Evolutionary conservation across 306 rosid species (phyloP), one percentile per base, ranked within the genome.

Genomic region (Cercis canadensis): DNA sequence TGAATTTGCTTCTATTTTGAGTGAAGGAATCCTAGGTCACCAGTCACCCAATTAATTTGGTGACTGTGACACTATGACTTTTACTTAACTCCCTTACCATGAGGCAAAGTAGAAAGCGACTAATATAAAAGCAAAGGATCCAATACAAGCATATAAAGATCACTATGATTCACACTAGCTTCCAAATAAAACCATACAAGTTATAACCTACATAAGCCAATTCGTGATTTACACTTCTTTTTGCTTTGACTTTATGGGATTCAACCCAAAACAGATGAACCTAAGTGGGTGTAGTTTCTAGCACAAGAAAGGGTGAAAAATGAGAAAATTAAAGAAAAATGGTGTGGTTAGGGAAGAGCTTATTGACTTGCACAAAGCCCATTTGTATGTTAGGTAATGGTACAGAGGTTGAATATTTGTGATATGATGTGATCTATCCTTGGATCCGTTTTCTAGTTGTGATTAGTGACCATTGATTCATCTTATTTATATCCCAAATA

Each of bases 1-100:
- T 76, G 32, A 65, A 69, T 8, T 62, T 62, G 40, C 80, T 65
- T 72, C 63, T 13, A 43, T 32, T 57, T 61, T 39, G 17, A 61
- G 52, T 17, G 24, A 56, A 65, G 77, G 89, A 78, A 85, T 85
- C 89, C 86, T 40, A 83, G 59, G 89, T 54, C 31, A 67, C 73
- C 43, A 33, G 52, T 57, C 4, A 29, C 57, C 44, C n/a, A n/a
- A n/a, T n/a, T 2, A 31, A 32, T 47, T 31, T 11, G 17, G 5
- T 15, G 31, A 59, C 8, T 8, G 47, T 36, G 46, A 4, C 69
- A 45, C 43, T 11, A 21, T 18, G 60, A 51, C 74, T 56, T 60
- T 67, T 62, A 10, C 51, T 54, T 31, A 24, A 24, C 47, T 68
- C 80, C 50, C 52, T 68, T 73, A 43, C 61, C 52, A 51, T 54